Conservation (phyloP, 2,329 filamentous ascomycete genomes). For the Nemania serpens region DNA sequence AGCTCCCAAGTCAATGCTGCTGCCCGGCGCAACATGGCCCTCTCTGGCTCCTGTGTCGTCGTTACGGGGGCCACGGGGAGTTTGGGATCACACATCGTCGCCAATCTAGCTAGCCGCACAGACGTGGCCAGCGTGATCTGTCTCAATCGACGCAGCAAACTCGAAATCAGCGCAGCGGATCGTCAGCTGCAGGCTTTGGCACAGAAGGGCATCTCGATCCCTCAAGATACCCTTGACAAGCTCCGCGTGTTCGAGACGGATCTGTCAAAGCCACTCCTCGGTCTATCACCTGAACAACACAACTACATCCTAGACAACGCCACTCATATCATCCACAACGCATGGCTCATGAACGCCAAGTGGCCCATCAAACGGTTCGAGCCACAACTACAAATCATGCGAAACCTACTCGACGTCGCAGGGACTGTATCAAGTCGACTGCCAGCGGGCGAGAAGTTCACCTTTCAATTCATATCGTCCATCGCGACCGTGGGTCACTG, state of each 20-base stretch:
- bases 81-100: conserved; percentile 19
- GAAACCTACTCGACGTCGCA: conserved; percentile 53
- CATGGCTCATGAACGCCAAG: conserved; percentile 55
- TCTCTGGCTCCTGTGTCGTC: conserved; percentile 42
- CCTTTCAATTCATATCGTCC: conserved; percentile 51
- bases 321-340: conserved; percentile 58
- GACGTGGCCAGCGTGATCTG: conserved; percentile 15
- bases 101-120: background rate
- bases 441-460: conserved; percentile 28
- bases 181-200: conserved; percentile 24
- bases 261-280: conserved; percentile 47
- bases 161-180: conserved; percentile 8
- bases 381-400: conserved; percentile 50
- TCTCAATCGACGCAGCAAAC: conserved; percentile 26
- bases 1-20: conserved; percentile 1
- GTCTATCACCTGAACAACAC: conserved; percentile 47
- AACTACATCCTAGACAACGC: conserved; percentile 37
- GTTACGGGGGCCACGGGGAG: conserved; percentile 37
- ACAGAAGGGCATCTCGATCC: conserved; percentile 22
- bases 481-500: conserved; percentile 44
- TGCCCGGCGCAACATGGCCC: conserved; percentile 24
- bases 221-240: conserved; percentile 37
- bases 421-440: conserved; percentile 36
- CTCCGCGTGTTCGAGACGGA: conserved; percentile 49
- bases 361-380: conserved; percentile 47